phyloP scores from a whole-genome alignment of 1,139 yeast species.

The Candida sp. region DNA sequence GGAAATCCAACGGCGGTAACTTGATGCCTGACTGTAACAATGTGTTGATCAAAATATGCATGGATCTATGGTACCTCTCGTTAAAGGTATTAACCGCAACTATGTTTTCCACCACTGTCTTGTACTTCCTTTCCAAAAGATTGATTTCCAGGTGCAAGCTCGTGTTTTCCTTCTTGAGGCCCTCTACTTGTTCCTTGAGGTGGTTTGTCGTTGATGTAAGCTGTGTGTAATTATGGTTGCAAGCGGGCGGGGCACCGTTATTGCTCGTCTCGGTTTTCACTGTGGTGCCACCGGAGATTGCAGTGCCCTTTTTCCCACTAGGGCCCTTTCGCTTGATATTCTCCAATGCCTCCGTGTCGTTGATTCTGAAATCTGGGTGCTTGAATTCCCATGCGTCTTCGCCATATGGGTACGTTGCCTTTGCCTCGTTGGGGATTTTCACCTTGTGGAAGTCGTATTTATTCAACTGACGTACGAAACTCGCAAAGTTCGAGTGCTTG shows the following conservation, averaged over 20 bases:
- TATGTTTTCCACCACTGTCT: constrained; percentile 64
- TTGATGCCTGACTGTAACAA: constrained; percentile 65
- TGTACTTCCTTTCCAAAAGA: constrained; percentile 58
- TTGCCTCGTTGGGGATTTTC: constrained; percentile 60
- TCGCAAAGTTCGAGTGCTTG: constrained; percentile 92
- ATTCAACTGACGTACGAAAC: constrained; percentile 93
- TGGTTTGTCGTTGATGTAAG: constrained; percentile 13
- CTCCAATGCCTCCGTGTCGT: constrained; percentile 73
- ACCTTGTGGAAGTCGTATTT: constrained; percentile 98
- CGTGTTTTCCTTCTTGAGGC: constrained; percentile 45
- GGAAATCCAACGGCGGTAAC: constrained; percentile 65
- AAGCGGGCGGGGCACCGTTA: constrained; percentile 5
- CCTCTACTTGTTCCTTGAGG: constrained; percentile 49
- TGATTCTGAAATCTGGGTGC: constrained; percentile 83
- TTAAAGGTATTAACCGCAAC: constrained; percentile 58
- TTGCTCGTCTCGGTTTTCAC: constrained; percentile 5
- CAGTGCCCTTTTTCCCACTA: constrained; percentile 41
- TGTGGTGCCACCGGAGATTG: constrained; percentile 2
- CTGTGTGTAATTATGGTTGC: constrained; percentile 15
- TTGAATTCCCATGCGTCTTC: constrained; percentile 95
- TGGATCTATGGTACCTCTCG: constrained; percentile 58
- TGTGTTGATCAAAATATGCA: constrained; percentile 51
- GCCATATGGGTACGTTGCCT: constrained; percentile 60
- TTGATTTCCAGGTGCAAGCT: constrained; percentile 46
- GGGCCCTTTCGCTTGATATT: constrained; percentile 86